Evolutionary conservation across 176 grass and related monocot genomes (phyloP).

Genomic region (Secale cereale): DNA sequence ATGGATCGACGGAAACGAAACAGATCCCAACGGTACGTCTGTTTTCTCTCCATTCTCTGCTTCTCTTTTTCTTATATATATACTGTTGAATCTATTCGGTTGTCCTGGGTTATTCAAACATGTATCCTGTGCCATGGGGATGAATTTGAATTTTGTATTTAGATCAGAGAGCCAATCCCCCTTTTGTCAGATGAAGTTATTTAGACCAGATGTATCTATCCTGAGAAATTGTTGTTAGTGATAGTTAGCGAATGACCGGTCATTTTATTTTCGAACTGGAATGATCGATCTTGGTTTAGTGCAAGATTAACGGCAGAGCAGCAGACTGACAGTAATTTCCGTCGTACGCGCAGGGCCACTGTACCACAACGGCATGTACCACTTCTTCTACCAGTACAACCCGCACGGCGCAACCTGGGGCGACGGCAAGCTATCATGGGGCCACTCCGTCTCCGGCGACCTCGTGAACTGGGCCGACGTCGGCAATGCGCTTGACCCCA

Average conservation of each 20-base stretch:
- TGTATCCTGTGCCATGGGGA: background rate
- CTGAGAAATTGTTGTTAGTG: background rate
- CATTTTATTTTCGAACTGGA: background rate
- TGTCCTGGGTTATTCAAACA: background rate
- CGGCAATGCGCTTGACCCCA: slow-evolving; percentile 39
- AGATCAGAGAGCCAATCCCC: background rate
- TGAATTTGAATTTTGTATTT: background rate
- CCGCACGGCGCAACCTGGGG: slow-evolving; percentile 62
- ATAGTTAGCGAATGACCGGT: background rate
- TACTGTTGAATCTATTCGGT: background rate
- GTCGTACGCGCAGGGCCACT: slow-evolving; percentile 41
- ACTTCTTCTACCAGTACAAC: slow-evolving; percentile 92
- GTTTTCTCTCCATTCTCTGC: background rate
- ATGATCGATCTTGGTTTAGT: background rate
- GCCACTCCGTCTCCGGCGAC: slow-evolving; percentile 74
- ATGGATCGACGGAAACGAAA: background rate
- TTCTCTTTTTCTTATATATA: background rate
- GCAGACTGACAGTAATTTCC: background rate
- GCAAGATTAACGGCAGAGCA: background rate
- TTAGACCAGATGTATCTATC: no score
- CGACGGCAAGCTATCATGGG: slow-evolving; percentile 65
- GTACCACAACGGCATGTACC: slow-evolving; percentile 80
- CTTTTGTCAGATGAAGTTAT: background rate
- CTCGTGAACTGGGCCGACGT: slow-evolving; percentile 72
- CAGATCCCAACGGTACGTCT: slow-evolving; percentile 83